phyloP scores from a whole-genome alignment of 2,329 filamentous ascomycete genomes.

The Incumbomyces delicatus region DNA sequence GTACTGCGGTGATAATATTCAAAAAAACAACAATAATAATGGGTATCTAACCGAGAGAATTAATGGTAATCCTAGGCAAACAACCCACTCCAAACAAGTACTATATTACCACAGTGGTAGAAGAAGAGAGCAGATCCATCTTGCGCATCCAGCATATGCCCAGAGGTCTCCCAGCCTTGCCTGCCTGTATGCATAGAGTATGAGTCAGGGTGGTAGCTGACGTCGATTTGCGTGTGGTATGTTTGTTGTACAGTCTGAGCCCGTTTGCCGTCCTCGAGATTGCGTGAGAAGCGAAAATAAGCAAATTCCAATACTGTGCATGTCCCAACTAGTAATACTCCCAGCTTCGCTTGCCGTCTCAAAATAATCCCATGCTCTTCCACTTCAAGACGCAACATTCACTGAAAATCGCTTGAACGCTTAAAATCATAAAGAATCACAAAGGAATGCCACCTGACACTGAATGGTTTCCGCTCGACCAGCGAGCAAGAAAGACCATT shows the following conservation, averaged over 20 bases:
- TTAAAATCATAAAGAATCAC: neutral
- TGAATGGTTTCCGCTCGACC: neutral
- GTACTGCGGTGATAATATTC: no score
- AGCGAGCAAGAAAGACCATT: neutral
- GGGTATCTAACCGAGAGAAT: no score
- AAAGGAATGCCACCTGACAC: neutral
- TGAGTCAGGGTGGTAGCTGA: no score
- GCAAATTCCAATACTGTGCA: no score
- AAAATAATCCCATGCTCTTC: no score
- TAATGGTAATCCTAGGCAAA: conserved; percentile 3
- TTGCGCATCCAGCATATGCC: neutral
- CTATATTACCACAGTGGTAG: conserved; percentile 1
- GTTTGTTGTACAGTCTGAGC: neutral
- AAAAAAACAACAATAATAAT: no score
- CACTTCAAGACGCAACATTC: no score
- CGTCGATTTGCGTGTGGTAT: neutral
- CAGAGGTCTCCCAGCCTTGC: neutral
- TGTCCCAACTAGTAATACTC: no score
- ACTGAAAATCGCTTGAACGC: neutral
- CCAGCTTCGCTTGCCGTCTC: no score
- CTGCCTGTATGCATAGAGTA: no score
- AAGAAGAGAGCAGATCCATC: conserved; percentile 1
- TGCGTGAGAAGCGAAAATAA: no score
- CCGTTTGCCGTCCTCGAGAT: conserved; percentile 5
- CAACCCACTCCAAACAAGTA: neutral